phyloP scores from a whole-genome alignment of 441 rosid species.

The Daphne laureola region DNA sequence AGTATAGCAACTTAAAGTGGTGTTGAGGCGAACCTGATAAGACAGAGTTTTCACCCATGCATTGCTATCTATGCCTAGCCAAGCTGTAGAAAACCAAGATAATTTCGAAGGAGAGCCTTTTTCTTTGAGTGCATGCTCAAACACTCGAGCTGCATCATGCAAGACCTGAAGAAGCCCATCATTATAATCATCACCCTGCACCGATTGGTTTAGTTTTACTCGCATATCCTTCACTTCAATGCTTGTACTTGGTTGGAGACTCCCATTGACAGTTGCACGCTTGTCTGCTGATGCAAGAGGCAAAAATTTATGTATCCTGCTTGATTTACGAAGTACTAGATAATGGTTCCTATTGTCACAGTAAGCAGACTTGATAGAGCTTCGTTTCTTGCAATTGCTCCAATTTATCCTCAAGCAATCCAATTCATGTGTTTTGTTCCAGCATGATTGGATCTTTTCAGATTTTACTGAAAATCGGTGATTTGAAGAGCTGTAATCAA shows the following conservation, averaged over 20 bases:
- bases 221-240: constrained; percentile 70
- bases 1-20: neutral
- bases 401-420: constrained; percentile 36
- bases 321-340: constrained; percentile 22
- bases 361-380: constrained; percentile 27
- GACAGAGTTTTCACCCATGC: constrained; percentile 90
- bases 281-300: constrained; percentile 71
- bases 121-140: constrained; percentile 75
- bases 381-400: constrained; percentile 37
- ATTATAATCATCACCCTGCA: constrained; percentile 60
- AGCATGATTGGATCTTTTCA: constrained; percentile 25
- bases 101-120: constrained; percentile 47
- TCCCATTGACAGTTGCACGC: constrained; percentile 70
- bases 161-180: constrained; percentile 79
- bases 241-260: constrained; percentile 34
- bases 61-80: constrained; percentile 81
- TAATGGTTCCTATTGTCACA: constrained; percentile 22
- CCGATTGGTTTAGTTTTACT: constrained; percentile 53
- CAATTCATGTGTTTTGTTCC: constrained; percentile 30
- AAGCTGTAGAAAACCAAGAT: constrained; percentile 81
- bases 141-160: constrained; percentile 85
- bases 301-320: constrained; percentile 24
- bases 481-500: constrained; percentile 42
- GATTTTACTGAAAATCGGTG: constrained; percentile 41
- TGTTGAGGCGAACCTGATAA: constrained; percentile 63